Evolutionary conservation across 495 filamentous ascomycete genomes (phyloP), one percentile per base, ranked within the genome.

Genomic region (Astrothelium macrocarpum): DNA sequence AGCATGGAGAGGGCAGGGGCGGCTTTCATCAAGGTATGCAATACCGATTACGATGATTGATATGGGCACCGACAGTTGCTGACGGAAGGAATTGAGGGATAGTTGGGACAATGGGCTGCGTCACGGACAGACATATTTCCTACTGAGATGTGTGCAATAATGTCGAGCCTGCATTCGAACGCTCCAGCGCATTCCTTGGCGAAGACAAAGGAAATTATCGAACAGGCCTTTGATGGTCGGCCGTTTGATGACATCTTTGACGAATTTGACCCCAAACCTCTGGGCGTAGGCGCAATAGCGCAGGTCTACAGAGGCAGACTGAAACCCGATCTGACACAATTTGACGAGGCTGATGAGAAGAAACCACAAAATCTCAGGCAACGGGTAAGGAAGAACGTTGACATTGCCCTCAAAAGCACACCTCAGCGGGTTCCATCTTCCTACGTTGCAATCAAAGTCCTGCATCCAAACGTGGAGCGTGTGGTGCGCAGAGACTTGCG

Each of bases 71-170:
- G 45, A 49, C 16, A 39, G 36, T 12, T 26, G 49, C 49, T 56
- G 25, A 56, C 49, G 20, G 9, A 16, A 56, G 49, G 18, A 20
- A 63, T 5, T 46, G 20, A 32, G n/a, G 18, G 59, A 63, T 67
- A 96, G 90, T 85, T 99, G 61, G 95, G 95, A 28, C 95, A 99
- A 89, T 99, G 95, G 94, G 95, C 95, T 26, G 95, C 95, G 12
- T 97, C 94, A 2, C 83, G 95, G 70, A 88, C 93, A 63, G 95
- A 99, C 72, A 95, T 99, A 71, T 99, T 99, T 73, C 92, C 95
- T n/a, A 87, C 80, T 12, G 85, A 96, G 72, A 83, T 99, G 80
- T 99, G 95, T 76, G 83, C 80, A 39, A 84, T 89, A 70, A 95
- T 99, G 94, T 96, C 93, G 0, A 89, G 90, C 60, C 84, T 99